These are phyloP conservation scores for Pichia deserticola DNA, from an alignment of 805 yeast species.

Conservation along the genomic window DNA sequence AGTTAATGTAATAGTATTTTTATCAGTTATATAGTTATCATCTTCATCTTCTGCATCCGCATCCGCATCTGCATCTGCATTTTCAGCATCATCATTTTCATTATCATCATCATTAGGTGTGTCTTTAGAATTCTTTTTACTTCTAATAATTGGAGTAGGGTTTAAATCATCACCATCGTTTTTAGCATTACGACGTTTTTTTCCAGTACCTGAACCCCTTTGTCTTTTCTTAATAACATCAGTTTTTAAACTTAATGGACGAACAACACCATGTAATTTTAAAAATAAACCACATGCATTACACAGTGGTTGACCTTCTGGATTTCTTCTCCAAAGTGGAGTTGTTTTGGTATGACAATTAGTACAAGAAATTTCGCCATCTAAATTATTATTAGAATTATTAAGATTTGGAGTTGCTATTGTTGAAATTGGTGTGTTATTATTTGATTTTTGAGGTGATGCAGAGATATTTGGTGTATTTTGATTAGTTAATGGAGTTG, in stretches of 20 bases:
- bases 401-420: neutral
- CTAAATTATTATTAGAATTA: slow-evolving; percentile 5
- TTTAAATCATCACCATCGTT: slow-evolving; percentile 43
- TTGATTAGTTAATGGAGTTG: neutral
- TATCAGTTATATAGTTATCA: neutral
- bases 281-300: slow-evolving; percentile 94
- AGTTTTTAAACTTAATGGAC: slow-evolving; percentile 76
- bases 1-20: neutral
- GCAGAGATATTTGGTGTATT: neutral
- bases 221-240: slow-evolving; percentile 74
- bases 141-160: slow-evolving; percentile 33
- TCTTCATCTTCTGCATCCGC: slow-evolving; percentile 8
- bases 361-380: slow-evolving; percentile 43
- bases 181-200: slow-evolving; percentile 23
- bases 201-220: slow-evolving; percentile 35
- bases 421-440: neutral
- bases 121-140: slow-evolving; percentile 2
- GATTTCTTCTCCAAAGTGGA: slow-evolving; percentile 91
- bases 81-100: neutral
- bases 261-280: slow-evolving; percentile 89
- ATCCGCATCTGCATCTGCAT: slow-evolving; percentile 15
- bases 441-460: neutral
- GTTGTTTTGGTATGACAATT: slow-evolving; percentile 91
- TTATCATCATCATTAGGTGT: neutral
- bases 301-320: slow-evolving; percentile 87